Conservation (phyloP, 371 early-diverging fungal genomes). For the Saksenaea oblongispora region DNA sequence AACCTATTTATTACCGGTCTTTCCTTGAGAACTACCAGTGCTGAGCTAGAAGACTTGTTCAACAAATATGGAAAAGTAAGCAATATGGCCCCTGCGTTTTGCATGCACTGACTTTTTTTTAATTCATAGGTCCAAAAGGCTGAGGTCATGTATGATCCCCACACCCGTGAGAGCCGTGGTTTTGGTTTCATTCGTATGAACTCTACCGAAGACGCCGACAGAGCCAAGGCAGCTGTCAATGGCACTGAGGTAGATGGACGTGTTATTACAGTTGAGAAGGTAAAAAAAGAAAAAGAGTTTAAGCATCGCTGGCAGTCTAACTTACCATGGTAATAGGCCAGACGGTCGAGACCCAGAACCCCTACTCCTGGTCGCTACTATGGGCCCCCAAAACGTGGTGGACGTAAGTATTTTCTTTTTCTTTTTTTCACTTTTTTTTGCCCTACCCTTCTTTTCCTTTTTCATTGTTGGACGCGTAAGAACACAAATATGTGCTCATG, state of each 20-base stretch:
- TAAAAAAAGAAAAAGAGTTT: slow-evolving; percentile 16
- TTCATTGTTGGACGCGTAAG: slow-evolving; percentile 15
- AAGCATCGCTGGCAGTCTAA: neutral
- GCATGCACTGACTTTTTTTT: neutral
- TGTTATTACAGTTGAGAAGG: slow-evolving; percentile 75
- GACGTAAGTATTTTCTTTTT: slow-evolving; percentile 25
- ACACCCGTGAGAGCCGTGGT: slow-evolving; percentile 79
- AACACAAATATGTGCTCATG: slow-evolving; percentile 4
- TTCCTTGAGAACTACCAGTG: slow-evolving; percentile 55
- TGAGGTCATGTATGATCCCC: slow-evolving; percentile 80
- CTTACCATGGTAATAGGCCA: slow-evolving; percentile 45
- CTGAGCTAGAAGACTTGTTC: slow-evolving; percentile 73
- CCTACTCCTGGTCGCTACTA: slow-evolving; percentile 89
- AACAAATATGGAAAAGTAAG: slow-evolving; percentile 73
- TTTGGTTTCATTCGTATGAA: slow-evolving; percentile 87
- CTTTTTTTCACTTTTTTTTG: neutral
- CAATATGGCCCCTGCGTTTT: neutral
- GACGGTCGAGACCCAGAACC: slow-evolving; percentile 73
- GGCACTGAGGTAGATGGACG: slow-evolving; percentile 77
- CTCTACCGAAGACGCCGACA: slow-evolving; percentile 72
- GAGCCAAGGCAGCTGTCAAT: slow-evolving; percentile 61
- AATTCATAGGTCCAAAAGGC: slow-evolving; percentile 62
- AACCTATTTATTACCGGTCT: slow-evolving; percentile 81
- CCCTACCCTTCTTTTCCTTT: neutral
- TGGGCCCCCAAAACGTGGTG: slow-evolving; percentile 74